Percentiles rank a stretch among this genome's conserved stretches.
phyloP scores from a whole-genome alignment of 2,329 filamentous ascomycete genomes.

The Alternaria alternata region DNA sequence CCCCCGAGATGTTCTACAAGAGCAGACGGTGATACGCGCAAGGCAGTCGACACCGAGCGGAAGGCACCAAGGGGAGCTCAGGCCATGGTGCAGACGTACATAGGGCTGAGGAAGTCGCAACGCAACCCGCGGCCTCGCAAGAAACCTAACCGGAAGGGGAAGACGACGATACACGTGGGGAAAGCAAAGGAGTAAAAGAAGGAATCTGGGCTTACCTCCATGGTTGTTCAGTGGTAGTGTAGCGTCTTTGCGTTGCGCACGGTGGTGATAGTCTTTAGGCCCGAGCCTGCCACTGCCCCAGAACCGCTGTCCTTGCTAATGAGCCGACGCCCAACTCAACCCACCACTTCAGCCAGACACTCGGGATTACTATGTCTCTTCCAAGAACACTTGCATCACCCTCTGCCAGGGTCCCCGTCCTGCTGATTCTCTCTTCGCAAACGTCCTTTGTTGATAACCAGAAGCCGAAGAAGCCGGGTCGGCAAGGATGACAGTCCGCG shows the following conservation, averaged over 20 bases:
- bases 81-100: conserved; percentile 33
- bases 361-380: conserved; percentile 2
- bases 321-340: conserved; percentile 9
- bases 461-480: conserved; percentile 16
- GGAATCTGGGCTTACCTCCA: conserved; percentile 44
- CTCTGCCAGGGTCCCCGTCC: conserved; percentile 3
- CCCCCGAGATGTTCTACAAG: conserved; percentile 49
- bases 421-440: conserved; percentile 6
- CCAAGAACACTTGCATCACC: background rate
- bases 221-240: conserved; percentile 37
- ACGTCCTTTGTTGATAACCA: conserved; percentile 6
- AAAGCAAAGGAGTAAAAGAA: conserved; percentile 26
- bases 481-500: conserved; percentile 22
- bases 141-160: conserved; percentile 11
- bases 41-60: conserved; percentile 26
- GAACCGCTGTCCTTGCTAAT: conserved; percentile 7
- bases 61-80: conserved; percentile 33
- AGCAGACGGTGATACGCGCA: conserved; percentile 37
- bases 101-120: conserved; percentile 40
- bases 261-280: conserved; percentile 37
- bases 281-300: conserved; percentile 20
- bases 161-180: conserved; percentile 20
- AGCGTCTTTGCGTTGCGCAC: conserved; percentile 38
- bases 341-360: conserved; percentile 2
- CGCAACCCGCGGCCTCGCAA: conserved; percentile 13